Percentiles rank a stretch among this genome's conserved stretches.
These are phyloP conservation scores for Colletotrichum spaethianum DNA, from an alignment of 2,329 filamentous ascomycete genomes.

Conservation along the genomic window DNA sequence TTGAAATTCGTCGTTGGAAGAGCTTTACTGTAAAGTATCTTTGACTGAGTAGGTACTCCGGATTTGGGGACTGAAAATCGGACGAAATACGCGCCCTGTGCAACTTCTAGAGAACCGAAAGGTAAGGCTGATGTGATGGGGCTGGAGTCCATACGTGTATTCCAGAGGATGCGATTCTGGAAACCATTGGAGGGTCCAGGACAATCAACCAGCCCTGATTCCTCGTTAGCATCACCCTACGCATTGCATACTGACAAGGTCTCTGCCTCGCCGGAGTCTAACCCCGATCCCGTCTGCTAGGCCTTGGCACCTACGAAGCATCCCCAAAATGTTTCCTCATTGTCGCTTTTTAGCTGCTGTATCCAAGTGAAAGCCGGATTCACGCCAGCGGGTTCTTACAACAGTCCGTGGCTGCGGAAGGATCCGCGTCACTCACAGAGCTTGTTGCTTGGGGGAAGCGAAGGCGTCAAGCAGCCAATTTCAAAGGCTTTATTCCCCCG, in stretches of 20 bases:
- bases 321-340: background rate
- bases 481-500: slow-evolving; percentile 31
- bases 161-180: background rate
- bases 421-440: background rate
- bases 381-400: background rate
- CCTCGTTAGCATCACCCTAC: background rate
- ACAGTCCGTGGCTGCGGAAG: background rate
- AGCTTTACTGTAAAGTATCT: too few relatives aligned
- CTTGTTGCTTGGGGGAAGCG: background rate
- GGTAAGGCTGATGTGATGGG: background rate
- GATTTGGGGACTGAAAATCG: background rate
- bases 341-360: background rate
- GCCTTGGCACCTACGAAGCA: background rate
- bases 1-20: background rate
- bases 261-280: background rate
- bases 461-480: slow-evolving; percentile 3
- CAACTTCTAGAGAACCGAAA: background rate
- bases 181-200: background rate
- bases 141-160: background rate
- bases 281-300: background rate
- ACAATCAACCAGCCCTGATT: background rate
- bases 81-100: background rate
- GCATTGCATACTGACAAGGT: background rate
- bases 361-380: background rate
- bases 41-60: background rate